phyloP scores from a whole-genome alignment of 2,329 filamentous ascomycete genomes.

The Rutstroemia sp. region DNA sequence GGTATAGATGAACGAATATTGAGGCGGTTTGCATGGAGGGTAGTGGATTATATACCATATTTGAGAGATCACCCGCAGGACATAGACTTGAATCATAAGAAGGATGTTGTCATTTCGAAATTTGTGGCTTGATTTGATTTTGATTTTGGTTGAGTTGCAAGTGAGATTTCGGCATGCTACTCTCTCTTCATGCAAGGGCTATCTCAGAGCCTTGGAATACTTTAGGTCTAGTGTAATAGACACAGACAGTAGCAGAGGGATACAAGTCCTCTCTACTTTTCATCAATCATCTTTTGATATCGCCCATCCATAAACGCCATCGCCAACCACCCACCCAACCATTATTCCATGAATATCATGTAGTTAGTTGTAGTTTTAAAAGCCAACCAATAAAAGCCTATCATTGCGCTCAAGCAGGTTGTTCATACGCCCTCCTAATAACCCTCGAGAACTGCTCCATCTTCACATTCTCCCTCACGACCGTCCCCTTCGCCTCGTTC shows the following conservation, averaged over 20 bases:
- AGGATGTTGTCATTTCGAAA: neutral
- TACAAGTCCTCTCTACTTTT: neutral
- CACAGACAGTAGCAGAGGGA: neutral
- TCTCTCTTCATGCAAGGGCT: neutral
- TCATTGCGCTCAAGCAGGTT: conserved; percentile 49
- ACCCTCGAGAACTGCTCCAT: conserved; percentile 79
- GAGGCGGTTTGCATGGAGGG: neutral
- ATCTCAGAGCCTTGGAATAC: too few relatives aligned
- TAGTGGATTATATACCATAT: neutral
- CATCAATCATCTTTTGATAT: neutral
- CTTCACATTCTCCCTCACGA: conserved; percentile 92
- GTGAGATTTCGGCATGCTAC: neutral
- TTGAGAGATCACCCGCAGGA: neutral
- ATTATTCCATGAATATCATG: conserved; percentile 19
- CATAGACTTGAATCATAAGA: neutral
- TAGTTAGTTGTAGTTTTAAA: conserved; percentile 10
- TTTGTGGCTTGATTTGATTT: neutral
- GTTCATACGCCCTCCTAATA: conserved; percentile 79
- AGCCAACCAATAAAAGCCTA: neutral
- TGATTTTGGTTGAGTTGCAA: neutral
- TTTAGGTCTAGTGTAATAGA: neutral
- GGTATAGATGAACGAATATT: too few relatives aligned
- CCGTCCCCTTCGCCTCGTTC: conserved; percentile 92
- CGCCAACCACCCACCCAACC: conserved; percentile 5
- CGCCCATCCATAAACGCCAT: conserved; percentile 19